Evolutionary conservation across 306 rosid genomes (phyloP).

Genomic region (Sindora glabra): DNA sequence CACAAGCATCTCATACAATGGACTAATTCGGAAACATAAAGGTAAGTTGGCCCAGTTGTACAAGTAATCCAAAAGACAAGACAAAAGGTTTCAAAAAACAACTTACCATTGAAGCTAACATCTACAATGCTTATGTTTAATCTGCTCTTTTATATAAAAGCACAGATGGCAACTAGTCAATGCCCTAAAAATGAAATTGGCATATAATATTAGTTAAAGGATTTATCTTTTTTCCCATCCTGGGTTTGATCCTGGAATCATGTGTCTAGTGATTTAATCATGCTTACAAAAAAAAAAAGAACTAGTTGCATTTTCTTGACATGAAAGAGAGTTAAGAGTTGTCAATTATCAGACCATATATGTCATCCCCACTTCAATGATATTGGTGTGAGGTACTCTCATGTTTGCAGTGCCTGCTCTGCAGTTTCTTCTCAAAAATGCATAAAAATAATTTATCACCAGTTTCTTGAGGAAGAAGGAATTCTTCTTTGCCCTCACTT

Average conservation of each 20-base stretch:
- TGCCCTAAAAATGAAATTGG: too few relatives aligned
- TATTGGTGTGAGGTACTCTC: constrained; percentile 90
- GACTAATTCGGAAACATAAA: background rate
- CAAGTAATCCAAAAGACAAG: background rate
- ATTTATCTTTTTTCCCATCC: too few relatives aligned
- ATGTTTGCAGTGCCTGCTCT: constrained; percentile 71
- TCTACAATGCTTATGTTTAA: too few relatives aligned
- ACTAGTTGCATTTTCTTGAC: too few relatives aligned
- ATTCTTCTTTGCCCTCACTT: constrained; percentile 85
- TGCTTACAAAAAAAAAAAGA: too few relatives aligned
- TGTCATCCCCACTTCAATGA: constrained; percentile 87
- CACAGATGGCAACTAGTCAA: too few relatives aligned
- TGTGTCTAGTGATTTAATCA: too few relatives aligned
- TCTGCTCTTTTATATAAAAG: too few relatives aligned
- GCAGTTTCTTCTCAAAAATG: constrained; percentile 83
- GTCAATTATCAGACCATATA: constrained; percentile 66
- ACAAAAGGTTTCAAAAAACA: background rate
- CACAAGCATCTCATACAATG: background rate
- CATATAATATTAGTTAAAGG: too few relatives aligned
- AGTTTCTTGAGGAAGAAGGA: constrained; percentile 81
- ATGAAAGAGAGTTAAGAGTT: too few relatives aligned
- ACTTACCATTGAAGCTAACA: background rate
- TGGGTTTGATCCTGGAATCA: too few relatives aligned
- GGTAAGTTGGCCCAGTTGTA: background rate
- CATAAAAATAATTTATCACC: constrained; percentile 75